A percentile compares a stretch with the other conserved stretches of the same genome.
Conservation (phyloP, 768 basidiomycete species). For the Suillus decipiens region DNA sequence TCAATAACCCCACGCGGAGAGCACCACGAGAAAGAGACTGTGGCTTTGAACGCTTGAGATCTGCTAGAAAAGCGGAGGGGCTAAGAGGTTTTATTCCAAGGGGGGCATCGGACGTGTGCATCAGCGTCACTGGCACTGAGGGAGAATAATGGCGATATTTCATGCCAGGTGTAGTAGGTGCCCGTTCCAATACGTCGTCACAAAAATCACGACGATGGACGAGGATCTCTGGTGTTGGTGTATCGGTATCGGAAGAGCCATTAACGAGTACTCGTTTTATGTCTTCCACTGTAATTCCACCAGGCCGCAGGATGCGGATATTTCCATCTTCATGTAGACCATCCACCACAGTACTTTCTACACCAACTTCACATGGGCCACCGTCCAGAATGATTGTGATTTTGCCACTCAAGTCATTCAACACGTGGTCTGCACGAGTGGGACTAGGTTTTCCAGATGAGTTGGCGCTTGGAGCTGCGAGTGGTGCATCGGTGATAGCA, state of each 20-base stretch:
- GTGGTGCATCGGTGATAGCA: conserved; percentile 64
- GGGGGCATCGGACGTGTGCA: conserved; percentile 51
- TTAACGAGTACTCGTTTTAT: conserved; percentile 61
- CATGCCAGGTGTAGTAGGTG: conserved; percentile 97
- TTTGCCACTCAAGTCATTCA: conserved; percentile 73
- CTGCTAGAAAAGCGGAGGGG: conserved; percentile 42
- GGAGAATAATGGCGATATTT: conserved; percentile 99
- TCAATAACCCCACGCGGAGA: conserved; percentile 65
- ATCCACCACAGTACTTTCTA: conserved; percentile 96
- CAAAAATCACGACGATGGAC: conserved; percentile 80
- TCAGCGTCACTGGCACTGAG: conserved; percentile 77
- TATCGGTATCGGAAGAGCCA: conserved; percentile 34
- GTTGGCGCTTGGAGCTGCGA: conserved; percentile 96
- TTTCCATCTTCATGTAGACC: conserved; percentile 75
- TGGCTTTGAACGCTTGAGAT: conserved; percentile 34
- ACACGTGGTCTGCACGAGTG: conserved; percentile 84
- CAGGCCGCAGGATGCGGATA: conserved; percentile 84
- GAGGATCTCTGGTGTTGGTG: conserved; percentile 57
- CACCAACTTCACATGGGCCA: conserved; percentile 84
- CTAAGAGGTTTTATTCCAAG: conserved; percentile 31
- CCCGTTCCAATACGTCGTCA: conserved; percentile 66
- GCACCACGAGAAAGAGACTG: conserved; percentile 8
- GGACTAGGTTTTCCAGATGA: conserved; percentile 93
- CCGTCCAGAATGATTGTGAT: conserved; percentile 85
- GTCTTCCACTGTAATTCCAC: conserved; percentile 90